Conservation (phyloP, 2,329 filamentous ascomycete species). For the Coniochaeta pulveracea region DNA sequence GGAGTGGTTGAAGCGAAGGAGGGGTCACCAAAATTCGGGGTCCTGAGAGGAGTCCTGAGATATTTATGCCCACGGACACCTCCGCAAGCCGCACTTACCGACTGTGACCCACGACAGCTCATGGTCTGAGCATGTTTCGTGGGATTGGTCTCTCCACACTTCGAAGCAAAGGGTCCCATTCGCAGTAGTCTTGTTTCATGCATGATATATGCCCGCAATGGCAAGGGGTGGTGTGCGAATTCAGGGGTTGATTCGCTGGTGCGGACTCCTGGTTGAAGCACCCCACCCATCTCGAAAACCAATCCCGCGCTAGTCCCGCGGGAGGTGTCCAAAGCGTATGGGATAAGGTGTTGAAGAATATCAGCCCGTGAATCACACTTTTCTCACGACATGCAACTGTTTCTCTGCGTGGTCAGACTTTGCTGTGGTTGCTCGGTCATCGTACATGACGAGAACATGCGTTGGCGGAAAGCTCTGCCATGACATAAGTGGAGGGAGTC, state of each 20-base stretch:
- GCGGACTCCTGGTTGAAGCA: not conserved
- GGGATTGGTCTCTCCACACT: too few species aligned
- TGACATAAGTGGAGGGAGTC: too few species aligned
- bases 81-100: slow-evolving; percentile 2
- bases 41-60: slow-evolving; percentile 1
- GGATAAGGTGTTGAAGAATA: too few species aligned
- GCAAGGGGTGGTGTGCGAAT: slow-evolving; percentile 2
- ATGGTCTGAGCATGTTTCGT: slow-evolving; percentile 1
- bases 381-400: too few species aligned
- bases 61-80: slow-evolving; percentile 2
- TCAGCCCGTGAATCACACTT: too few species aligned
- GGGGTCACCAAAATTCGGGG: not conserved
- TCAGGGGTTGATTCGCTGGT: slow-evolving; percentile 3
- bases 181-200: slow-evolving; percentile 3
- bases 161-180: too few species aligned
- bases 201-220: slow-evolving; percentile 3
- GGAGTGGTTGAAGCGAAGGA: not conserved
- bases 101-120: not conserved
- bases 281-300: not conserved
- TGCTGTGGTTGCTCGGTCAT: too few species aligned
- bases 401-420: too few species aligned
- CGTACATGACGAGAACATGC: too few species aligned
- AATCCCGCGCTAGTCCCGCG: too few species aligned
- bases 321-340: too few species aligned
- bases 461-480: too few species aligned